Conservation (phyloP, 805 yeast genomes). For the Clavispora fructus region DNA sequence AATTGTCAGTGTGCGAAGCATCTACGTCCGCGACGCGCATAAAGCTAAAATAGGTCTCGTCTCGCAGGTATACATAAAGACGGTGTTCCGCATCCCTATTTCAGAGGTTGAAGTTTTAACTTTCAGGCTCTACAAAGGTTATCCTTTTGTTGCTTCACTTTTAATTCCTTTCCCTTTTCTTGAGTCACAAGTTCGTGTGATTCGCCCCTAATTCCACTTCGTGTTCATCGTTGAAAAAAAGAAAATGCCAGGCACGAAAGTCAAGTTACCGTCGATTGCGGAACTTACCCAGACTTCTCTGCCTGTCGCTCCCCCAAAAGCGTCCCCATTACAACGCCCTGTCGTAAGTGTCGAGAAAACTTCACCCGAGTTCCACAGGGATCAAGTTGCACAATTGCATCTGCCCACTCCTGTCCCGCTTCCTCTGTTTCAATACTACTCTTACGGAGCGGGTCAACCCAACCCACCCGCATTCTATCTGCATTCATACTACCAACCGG, state of each 20-base stretch:
- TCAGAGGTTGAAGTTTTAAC: background rate
- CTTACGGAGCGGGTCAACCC: background rate
- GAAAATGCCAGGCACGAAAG: constrained; percentile 2
- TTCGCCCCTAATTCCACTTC: background rate
- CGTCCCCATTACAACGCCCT: background rate
- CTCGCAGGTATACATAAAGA: background rate
- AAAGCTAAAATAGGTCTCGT: background rate
- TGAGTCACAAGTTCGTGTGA: background rate
- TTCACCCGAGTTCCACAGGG: background rate
- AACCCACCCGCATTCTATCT: constrained; percentile 1
- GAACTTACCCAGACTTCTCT: constrained; percentile 10
- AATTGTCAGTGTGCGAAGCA: background rate
- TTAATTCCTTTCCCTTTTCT: no score
- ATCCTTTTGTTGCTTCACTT: background rate
- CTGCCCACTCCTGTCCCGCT: background rate
- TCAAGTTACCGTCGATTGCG: constrained; percentile 16
- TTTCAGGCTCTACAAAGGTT: no score
- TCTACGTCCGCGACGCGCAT: background rate
- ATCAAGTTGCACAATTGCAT: background rate
- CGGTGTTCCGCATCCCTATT: background rate
- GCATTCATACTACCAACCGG: constrained; percentile 3
- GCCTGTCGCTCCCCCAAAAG: background rate
- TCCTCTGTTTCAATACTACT: constrained; percentile 3
- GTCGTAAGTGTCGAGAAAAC: background rate
- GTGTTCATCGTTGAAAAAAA: background rate